A percentile compares a stretch with the other conserved stretches of the same genome.
phyloP scores from a whole-genome alignment of 2,329 filamentous ascomycete genomes.

The Stachybotrys echinatus region DNA sequence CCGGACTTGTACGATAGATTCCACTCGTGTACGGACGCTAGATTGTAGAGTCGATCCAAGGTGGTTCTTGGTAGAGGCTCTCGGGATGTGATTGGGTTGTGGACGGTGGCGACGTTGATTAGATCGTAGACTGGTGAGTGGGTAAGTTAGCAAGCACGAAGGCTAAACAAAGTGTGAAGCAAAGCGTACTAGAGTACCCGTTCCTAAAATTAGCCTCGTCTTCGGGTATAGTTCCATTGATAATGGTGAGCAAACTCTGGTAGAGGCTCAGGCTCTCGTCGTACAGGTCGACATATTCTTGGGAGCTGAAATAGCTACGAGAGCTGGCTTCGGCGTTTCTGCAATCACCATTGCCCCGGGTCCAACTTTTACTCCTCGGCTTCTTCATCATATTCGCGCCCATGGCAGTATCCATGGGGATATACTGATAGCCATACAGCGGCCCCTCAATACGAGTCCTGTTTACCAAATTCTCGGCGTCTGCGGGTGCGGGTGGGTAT shows the following conservation, averaged over 20 bases:
- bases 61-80: constrained; percentile 55
- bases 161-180: too few species aligned
- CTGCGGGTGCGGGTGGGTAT: constrained; percentile 68
- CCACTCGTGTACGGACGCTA: constrained; percentile 78
- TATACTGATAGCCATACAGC: constrained; percentile 76
- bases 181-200: constrained; percentile 52
- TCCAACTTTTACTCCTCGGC: constrained; percentile 51
- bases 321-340: constrained; percentile 48
- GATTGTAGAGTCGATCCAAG: constrained; percentile 59
- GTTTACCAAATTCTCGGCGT: constrained; percentile 61
- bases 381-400: constrained; percentile 49
- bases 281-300: constrained; percentile 38
- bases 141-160: too few species aligned
- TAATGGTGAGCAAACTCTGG: constrained; percentile 45
- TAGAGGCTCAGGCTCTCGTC: constrained; percentile 57
- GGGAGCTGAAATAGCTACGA: constrained; percentile 46
- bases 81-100: constrained; percentile 55
- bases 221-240: constrained; percentile 45
- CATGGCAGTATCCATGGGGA: constrained; percentile 62
- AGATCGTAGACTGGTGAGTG: constrained; percentile 58
- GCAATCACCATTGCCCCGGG: constrained; percentile 54
- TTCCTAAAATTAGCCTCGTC: constrained; percentile 49
- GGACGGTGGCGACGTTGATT: constrained; percentile 54
- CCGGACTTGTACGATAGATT: constrained; percentile 76
- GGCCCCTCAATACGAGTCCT: constrained; percentile 62